Conservation (phyloP, 1,284 basidiomycete species). For the Pisolithus thermaeus region DNA sequence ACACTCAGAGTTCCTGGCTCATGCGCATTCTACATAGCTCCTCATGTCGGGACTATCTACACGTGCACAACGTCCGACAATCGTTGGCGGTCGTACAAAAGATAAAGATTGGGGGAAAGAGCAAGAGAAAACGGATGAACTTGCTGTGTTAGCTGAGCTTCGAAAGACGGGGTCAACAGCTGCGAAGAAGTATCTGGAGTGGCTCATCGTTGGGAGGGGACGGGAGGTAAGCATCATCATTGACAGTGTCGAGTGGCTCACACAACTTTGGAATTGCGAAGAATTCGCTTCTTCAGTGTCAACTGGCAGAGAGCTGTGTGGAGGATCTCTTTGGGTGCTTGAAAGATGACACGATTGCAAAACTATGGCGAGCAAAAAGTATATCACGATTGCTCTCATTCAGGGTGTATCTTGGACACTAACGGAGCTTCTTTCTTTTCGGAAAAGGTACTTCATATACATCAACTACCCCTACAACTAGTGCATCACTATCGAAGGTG, state of each 20-base stretch:
- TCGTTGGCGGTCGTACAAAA: conserved; percentile 20
- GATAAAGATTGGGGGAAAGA: conserved; percentile 25
- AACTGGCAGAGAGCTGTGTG: conserved; percentile 51
- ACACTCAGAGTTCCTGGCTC: neutral
- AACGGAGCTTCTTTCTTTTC: neutral
- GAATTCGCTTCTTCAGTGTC: conserved; percentile 55
- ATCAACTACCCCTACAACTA: conserved; percentile 9
- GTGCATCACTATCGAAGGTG: neutral
- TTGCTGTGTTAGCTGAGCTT: conserved; percentile 49
- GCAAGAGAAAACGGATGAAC: conserved; percentile 41
- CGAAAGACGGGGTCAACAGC: conserved; percentile 56
- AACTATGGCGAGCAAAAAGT: conserved; percentile 74
- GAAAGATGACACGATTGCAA: conserved; percentile 43
- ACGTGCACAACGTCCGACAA: conserved; percentile 17
- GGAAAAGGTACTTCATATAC: conserved; percentile 46
- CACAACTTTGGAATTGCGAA: conserved; percentile 18
- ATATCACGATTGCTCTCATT: conserved; percentile 1
- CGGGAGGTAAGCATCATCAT: conserved; percentile 41
- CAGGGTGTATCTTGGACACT: no score
- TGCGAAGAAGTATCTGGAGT: conserved; percentile 65
- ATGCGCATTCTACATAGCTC: conserved; percentile 34
- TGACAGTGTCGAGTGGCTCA: conserved; percentile 1
- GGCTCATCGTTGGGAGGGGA: conserved; percentile 68
- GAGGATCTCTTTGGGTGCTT: conserved; percentile 48
- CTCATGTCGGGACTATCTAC: conserved; percentile 37